Conservation (phyloP, 2,329 filamentous ascomycete species). For the Lizonia empirigonia region DNA sequence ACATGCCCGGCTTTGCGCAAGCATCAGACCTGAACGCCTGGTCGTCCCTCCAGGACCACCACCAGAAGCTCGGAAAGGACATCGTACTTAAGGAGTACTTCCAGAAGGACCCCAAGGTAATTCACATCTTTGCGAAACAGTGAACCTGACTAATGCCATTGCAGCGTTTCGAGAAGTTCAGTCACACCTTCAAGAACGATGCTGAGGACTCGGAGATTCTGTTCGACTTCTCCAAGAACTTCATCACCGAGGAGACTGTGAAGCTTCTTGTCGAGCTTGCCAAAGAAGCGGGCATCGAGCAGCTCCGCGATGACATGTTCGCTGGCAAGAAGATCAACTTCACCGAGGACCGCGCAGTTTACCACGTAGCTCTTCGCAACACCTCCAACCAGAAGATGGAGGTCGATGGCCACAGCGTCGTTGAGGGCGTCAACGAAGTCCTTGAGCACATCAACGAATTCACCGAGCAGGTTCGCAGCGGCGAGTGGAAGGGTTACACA, state of each 20-base stretch:
- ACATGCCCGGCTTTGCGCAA: constrained; percentile 73
- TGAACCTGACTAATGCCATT: constrained; percentile 14
- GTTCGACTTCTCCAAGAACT: constrained; percentile 99
- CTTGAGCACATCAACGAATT: constrained; percentile 99
- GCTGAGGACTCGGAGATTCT: constrained; percentile 85
- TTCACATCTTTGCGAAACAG: background rate
- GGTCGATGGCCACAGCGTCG: constrained; percentile 91
- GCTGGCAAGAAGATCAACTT: constrained; percentile 99
- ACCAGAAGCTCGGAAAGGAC: constrained; percentile 81
- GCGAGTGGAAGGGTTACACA: constrained; percentile 95
- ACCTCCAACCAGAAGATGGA: constrained; percentile 78
- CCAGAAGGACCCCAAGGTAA: constrained; percentile 70
- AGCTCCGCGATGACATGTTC: constrained; percentile 98
- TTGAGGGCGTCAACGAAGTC: constrained; percentile 89
- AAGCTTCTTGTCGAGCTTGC: constrained; percentile 86
- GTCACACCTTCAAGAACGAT: constrained; percentile 78
- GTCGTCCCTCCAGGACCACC: constrained; percentile 89
- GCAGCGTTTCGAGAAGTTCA: constrained; percentile 87
- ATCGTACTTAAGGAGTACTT: constrained; percentile 95
- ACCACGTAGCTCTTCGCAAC: constrained; percentile 93
- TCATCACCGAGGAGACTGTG: constrained; percentile 90
- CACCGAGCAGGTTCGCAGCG: constrained; percentile 90
- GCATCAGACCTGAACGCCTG: constrained; percentile 85
- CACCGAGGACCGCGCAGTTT: constrained; percentile 94
- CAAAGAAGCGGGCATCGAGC: constrained; percentile 86